Evolutionary conservation across 179 eudicot genomes (phyloP).

Genomic region (Corrigiola litoralis): DNA sequence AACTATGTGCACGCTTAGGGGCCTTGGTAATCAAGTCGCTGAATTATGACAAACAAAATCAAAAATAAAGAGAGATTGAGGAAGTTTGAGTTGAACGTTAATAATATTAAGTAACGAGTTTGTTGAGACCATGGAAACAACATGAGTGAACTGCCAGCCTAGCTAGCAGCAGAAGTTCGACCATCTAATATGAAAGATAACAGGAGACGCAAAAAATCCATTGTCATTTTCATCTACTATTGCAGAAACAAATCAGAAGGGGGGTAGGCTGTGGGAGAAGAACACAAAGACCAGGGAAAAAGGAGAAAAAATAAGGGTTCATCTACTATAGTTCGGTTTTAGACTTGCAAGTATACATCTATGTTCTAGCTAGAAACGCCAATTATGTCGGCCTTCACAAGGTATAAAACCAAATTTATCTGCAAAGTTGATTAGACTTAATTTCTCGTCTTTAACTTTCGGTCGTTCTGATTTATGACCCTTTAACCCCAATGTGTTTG

Average conservation of each 20-base stretch:
- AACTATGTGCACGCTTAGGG: no score
- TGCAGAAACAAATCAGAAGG: not conserved
- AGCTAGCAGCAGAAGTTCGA: slow-evolving; percentile 16
- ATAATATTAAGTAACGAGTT: slow-evolving; percentile 4
- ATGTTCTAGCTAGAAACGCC: not conserved
- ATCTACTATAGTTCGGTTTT: not conserved
- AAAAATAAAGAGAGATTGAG: not conserved
- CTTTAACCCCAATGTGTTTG: no score
- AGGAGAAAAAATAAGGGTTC: not conserved
- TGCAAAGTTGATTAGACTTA: not conserved
- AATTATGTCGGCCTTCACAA: slow-evolving; percentile 4
- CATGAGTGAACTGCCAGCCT: slow-evolving; percentile 40
- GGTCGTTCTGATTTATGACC: not conserved
- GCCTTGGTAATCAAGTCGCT: not conserved
- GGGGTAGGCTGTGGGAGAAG: not conserved
- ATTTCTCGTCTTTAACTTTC: no score
- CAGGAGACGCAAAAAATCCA: not conserved
- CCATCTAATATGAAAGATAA: slow-evolving; percentile 19
- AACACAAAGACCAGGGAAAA: not conserved
- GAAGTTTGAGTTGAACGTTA: not conserved
- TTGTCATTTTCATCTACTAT: not conserved
- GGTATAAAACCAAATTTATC: not conserved
- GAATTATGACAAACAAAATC: no score
- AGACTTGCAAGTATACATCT: not conserved
- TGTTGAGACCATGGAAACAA: slow-evolving; percentile 36